Percentiles rank a stretch among this genome's conserved stretches.
Evolutionary conservation across 345 rosid species (phyloP).

Genomic region (Hibiscus mutabilis): DNA sequence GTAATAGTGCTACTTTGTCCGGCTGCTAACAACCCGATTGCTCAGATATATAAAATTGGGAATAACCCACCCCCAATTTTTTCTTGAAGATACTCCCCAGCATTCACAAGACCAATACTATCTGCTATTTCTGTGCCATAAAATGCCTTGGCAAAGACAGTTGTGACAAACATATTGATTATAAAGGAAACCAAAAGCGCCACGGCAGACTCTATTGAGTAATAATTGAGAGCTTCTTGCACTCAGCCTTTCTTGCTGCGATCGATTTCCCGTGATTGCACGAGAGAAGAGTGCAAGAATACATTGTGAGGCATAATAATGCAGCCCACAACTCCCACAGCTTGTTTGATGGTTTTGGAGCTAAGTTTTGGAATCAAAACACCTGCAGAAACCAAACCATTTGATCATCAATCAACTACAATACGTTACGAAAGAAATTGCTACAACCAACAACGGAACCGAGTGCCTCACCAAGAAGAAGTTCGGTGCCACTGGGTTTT

Average conservation of each 20-base stretch:
- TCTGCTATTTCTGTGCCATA: slow-evolving; percentile 69
- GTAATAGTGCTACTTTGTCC: slow-evolving; percentile 96
- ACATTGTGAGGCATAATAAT: slow-evolving; percentile 95
- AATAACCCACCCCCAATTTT: slow-evolving; percentile 83
- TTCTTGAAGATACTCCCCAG: slow-evolving; percentile 82
- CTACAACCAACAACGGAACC: not conserved
- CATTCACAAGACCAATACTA: slow-evolving; percentile 73
- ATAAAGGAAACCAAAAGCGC: slow-evolving; percentile 74
- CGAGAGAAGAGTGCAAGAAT: slow-evolving; percentile 91
- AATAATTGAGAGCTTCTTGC: slow-evolving; percentile 82
- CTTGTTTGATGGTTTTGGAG: slow-evolving; percentile 81
- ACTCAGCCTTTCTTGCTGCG: slow-evolving; percentile 54
- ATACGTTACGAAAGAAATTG: too few species aligned
- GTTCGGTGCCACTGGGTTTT: slow-evolving; percentile 74
- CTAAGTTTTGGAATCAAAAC: slow-evolving; percentile 72
- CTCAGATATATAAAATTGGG: slow-evolving; percentile 93
- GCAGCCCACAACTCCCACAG: slow-evolving; percentile 93
- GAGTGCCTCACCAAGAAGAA: slow-evolving; percentile 53
- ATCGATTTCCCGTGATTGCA: slow-evolving; percentile 80
- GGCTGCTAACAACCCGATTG: slow-evolving; percentile 78
- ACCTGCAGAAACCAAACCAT: slow-evolving; percentile 37
- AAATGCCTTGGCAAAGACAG: slow-evolving; percentile 85
- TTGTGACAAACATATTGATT: slow-evolving; percentile 82
- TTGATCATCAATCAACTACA: slow-evolving; percentile 3
- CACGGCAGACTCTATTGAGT: slow-evolving; percentile 66